Evolutionary conservation across 2,329 filamentous ascomycete species (phyloP), one percentile per base, ranked within the genome.

Genomic region (Aspergillus uvarum): DNA sequence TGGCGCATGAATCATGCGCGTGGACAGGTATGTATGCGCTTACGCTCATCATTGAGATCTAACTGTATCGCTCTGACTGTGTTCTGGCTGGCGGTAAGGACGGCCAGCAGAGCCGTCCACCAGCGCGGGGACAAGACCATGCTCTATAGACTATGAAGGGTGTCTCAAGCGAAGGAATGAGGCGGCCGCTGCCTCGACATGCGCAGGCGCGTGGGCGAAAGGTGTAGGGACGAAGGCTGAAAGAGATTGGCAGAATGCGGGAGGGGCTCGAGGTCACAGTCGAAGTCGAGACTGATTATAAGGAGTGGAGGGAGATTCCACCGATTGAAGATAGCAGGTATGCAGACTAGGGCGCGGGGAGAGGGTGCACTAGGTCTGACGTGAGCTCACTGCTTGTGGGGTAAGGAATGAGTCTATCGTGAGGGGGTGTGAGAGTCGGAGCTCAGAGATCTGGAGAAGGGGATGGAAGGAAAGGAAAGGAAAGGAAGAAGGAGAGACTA

Each of bases 1-100:
- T 2, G 21, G 21, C 19, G 4, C 5, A 21, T 14, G 5, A 7
- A 10, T 47, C 16, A 29, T 29, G 19, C 35, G 38, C 12, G 50
- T 12, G n/a, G 2, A 16, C 14, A 35, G 32, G 32, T 12, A 16
- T 22, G 21, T 10, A 29, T n/a, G 22, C 7, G 31, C 63, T 24
- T 63, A 67, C 67, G 47, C 48, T 65, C 51, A 59, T 71, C 66
- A 51, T 65, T 59, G 19, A 69, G 29, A 53, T 71, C 51, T 14
- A 72, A 59, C 10, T 65, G 47, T 12, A 71, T 57, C 3, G 57
- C 63, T 6, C 29, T 44, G 24, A 64, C 59, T 14, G 60, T 52
- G 32, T 60, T 63, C 22, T 54, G 56, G 19, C 51, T 59, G 8
- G 58, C 55, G 24, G 66, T 51, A 16, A 56, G 44, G 16, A 60